Evolutionary conservation across 23 red algal species (phyloP).

Genomic region (Gracilaria vermiculophylla): DNA sequence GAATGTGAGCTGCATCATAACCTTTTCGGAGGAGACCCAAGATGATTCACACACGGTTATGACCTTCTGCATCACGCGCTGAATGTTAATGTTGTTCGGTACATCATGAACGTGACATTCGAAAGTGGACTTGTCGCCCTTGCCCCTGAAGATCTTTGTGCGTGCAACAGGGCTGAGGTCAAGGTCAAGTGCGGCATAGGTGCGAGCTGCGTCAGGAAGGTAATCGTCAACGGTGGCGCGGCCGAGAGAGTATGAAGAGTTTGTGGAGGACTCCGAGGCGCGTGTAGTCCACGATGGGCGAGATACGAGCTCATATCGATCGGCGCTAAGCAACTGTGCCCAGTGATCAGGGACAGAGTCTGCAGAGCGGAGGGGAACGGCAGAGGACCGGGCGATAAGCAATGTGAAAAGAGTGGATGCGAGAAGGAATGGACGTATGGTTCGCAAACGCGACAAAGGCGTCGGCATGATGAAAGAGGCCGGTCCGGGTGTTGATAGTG

Average conservation of each 20-base stretch:
- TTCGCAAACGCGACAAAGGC: neutral
- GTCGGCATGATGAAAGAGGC: neutral
- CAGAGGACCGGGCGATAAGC: neutral
- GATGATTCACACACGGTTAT: neutral
- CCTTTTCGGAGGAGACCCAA: constrained; percentile 10
- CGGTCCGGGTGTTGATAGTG: neutral
- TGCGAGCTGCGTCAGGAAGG: neutral
- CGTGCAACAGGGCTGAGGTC: neutral
- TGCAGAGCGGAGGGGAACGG: constrained; percentile 1
- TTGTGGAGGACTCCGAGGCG: neutral
- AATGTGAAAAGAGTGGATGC: neutral
- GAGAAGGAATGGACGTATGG: neutral
- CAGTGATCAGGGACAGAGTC: constrained; percentile 13
- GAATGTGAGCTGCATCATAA: constrained; percentile 1
- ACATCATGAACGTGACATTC: constrained; percentile 26
- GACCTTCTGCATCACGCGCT: neutral
- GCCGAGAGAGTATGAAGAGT: neutral
- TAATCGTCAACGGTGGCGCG: neutral
- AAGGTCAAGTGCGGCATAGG: neutral
- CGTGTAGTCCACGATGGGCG: neutral
- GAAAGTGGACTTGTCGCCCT: constrained; percentile 24
- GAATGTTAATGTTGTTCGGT: neutral
- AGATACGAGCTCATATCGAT: constrained; percentile 12
- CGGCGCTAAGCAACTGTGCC: constrained; percentile 35
- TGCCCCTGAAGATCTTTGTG: neutral